Base-by-base conservation (phyloP, 371 early-diverging fungal species). In the Haplosporangium sp. region DNA sequence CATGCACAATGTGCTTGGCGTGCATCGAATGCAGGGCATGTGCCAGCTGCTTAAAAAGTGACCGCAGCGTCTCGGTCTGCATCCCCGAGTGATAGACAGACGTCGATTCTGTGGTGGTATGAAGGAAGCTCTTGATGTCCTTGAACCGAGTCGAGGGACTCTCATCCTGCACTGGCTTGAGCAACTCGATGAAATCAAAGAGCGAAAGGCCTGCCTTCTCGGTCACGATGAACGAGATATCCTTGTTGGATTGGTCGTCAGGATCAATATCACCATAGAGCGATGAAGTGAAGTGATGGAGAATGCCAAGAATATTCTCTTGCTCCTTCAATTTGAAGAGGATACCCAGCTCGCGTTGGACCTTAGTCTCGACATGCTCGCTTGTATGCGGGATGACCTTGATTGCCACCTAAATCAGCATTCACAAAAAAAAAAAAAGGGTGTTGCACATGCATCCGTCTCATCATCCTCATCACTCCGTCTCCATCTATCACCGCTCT, bases 161-260 rank as follows among this genome's bases (percentile, higher is more conserved):
- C 53, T 60, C 56, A 29, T 63, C 60, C 36, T 68, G 59, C 45
- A 58, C 65, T 7, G 70, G 76, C 47, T 60, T 59, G 65, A 68
- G 73, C 14, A 61, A 52, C 50, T 79, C 73, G 21, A 79, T 79
- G 45, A 72, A 79, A 46, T 79, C 73, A 64, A 79, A 79, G 61
- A 79, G 69, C 0, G 72, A 72, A 23, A 54, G 63, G 1, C 67
- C 68, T 4, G 64, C 79, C 61, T 67, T 62, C 58, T 79, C 73
- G 0, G 73, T 72, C 36, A 79, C 79, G 21, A 79, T 72, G 48
- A 67, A 79, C 14, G 67, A 68, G n/a, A 79, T 71, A 29, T 77
- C 79, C 42, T 67, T 67, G 53, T 68, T 71, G 43, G 76, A 66
- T 42, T 61, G 70, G 47, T 69, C 70, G 23, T 75, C 59, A 11